Evolutionary conservation across 805 yeast genomes (phyloP).

Genomic region (Starmerella floris): DNA sequence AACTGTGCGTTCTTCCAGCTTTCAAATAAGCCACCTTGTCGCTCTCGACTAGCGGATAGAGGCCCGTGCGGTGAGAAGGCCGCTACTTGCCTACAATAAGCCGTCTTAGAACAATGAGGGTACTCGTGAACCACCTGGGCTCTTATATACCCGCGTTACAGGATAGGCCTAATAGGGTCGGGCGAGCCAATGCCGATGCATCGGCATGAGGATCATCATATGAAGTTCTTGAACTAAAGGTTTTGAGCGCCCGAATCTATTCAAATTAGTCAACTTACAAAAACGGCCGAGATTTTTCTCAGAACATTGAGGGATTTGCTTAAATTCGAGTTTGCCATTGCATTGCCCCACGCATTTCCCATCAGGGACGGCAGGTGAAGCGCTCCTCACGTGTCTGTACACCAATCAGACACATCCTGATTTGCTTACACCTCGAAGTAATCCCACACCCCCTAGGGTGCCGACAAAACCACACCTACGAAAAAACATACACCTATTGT

Average conservation of each 20-base stretch:
- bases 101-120: constrained; percentile 18
- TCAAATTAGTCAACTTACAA: too few relatives aligned
- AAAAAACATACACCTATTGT: not conserved
- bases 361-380: too few relatives aligned
- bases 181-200: too few relatives aligned
- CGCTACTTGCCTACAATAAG: constrained; percentile 21
- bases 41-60: constrained; percentile 22
- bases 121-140: not conserved
- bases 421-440: constrained; percentile 2
- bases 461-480: not conserved
- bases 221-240: too few relatives aligned
- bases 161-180: not conserved
- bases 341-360: too few relatives aligned
- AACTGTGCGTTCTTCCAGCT: not conserved
- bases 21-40: constrained; percentile 1
- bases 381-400: not conserved
- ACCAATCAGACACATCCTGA: constrained; percentile 5
- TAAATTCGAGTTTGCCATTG: too few relatives aligned
- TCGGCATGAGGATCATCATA: too few relatives aligned
- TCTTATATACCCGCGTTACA: not conserved
- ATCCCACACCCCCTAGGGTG: not conserved
- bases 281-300: too few relatives aligned
- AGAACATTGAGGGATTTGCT: too few relatives aligned
- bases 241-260: too few relatives aligned
- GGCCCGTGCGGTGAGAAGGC: constrained; percentile 16